Evolutionary conservation across 345 rosid species (phyloP).

Genomic region (Pugionium dolabratum): DNA sequence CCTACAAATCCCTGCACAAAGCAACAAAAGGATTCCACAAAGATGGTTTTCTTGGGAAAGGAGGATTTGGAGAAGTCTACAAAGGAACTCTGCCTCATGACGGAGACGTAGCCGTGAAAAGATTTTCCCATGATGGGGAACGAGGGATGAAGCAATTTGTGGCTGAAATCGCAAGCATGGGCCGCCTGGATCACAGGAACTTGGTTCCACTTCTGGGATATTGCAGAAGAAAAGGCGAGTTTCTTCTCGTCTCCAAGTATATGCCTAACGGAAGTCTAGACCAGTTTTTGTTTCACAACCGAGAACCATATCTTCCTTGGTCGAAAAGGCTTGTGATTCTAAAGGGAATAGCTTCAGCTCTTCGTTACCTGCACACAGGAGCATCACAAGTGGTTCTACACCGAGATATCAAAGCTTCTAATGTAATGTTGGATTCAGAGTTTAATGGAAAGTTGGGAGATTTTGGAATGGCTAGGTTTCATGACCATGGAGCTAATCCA

Average conservation of each 20-base stretch:
- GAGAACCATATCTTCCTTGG: conserved; percentile 45
- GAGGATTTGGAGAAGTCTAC: too few relatives aligned
- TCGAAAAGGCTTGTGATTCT: conserved; percentile 43
- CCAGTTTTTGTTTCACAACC: conserved; percentile 40
- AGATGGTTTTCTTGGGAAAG: too few relatives aligned
- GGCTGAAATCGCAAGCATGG: conserved; percentile 47
- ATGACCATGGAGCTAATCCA: conserved; percentile 47
- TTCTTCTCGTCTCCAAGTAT: conserved; percentile 51
- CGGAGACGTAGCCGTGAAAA: too few relatives aligned
- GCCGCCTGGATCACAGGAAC: conserved; percentile 51
- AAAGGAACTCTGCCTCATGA: too few relatives aligned
- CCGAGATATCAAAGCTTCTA: conserved; percentile 53
- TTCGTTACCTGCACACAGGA: conserved; percentile 51
- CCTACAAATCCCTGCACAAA: too few relatives aligned
- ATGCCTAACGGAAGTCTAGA: conserved; percentile 64
- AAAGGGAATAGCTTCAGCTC: conserved; percentile 50
- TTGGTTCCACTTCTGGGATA: conserved; percentile 52
- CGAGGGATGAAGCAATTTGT: too few relatives aligned
- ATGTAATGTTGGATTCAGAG: conserved; percentile 46
- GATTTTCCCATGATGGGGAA: too few relatives aligned
- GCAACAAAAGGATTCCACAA: too few relatives aligned
- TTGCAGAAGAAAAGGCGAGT: conserved; percentile 52
- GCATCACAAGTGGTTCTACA: conserved; percentile 55
- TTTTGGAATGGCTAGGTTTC: conserved; percentile 54
- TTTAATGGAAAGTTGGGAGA: conserved; percentile 53